Percentiles rank a stretch among this genome's conserved stretches.
These are phyloP conservation scores for Penicillium paradoxum DNA, from an alignment of 495 filamentous ascomycete genomes.

Conservation along the genomic window DNA sequence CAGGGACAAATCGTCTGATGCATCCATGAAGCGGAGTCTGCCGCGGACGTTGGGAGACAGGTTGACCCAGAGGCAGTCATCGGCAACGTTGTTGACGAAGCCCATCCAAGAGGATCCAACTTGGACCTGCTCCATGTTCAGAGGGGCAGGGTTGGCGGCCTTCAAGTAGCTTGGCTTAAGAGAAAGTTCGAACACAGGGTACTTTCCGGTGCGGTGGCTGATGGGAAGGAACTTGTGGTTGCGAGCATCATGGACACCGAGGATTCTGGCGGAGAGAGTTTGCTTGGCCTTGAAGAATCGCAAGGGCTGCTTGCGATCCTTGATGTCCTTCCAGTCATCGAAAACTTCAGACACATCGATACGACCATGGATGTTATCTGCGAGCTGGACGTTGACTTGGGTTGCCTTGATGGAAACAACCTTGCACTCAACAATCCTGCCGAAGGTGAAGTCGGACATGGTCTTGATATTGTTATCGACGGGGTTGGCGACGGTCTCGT, in stretches of 20 bases:
- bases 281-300: constrained; percentile 65
- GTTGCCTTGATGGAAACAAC: constrained; percentile 78
- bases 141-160: constrained; percentile 47
- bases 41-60: constrained; percentile 88
- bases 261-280: constrained; percentile 65
- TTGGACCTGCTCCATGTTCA: constrained; percentile 70
- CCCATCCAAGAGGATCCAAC: constrained; percentile 65
- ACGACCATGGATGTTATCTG: constrained; percentile 85
- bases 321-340: constrained; percentile 80
- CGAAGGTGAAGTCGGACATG: constrained; percentile 65
- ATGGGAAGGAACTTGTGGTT: constrained; percentile 92
- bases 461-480: constrained; percentile 62
- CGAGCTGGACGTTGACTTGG: constrained; percentile 85
- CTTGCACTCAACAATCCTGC: constrained; percentile 71
- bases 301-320: constrained; percentile 73
- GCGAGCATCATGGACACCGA: constrained; percentile 84
- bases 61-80: constrained; percentile 80
- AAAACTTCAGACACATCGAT: constrained; percentile 87
- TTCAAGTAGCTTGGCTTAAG: constrained; percentile 66
- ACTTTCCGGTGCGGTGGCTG: constrained; percentile 70
- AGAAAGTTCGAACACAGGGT: constrained; percentile 83
- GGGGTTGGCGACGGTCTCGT: constrained; percentile 54
- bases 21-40: constrained; percentile 70
- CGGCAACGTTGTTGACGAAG: constrained; percentile 82
- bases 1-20: constrained; percentile 76